Percentiles rank a stretch among this genome's conserved stretches.
phyloP scores from a whole-genome alignment of 2,329 filamentous ascomycete species.

The Pestalotiopsis sp. region DNA sequence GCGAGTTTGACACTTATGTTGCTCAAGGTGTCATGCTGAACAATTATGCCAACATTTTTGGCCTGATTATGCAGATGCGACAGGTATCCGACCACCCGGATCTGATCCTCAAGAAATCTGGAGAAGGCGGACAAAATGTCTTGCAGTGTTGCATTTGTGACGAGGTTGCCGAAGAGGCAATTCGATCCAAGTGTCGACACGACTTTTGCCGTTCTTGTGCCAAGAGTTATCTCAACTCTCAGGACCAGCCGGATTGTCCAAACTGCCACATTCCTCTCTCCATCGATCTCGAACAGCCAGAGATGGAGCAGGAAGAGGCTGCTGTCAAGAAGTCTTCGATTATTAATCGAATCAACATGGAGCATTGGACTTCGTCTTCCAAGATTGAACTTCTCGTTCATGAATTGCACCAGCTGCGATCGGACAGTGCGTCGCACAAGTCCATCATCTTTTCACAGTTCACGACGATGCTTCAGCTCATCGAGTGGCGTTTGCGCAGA shows the following conservation, averaged over 20 bases:
- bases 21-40: conserved; percentile 91
- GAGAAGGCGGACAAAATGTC: conserved; percentile 84
- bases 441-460: conserved; percentile 98
- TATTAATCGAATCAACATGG: conserved; percentile 98
- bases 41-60: conserved; percentile 99
- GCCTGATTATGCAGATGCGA: conserved; percentile 98
- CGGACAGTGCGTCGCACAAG: conserved; percentile 91
- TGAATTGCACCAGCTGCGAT: conserved; percentile 88
- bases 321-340: conserved; percentile 93
- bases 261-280: conserved; percentile 86
- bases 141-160: conserved; percentile 95
- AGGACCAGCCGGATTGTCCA: conserved; percentile 80
- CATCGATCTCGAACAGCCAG: conserved; percentile 93
- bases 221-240: conserved; percentile 78
- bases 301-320: conserved; percentile 88
- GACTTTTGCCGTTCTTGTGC: conserved; percentile 87
- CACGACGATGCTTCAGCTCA: conserved; percentile 94
- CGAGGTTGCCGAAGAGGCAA: conserved; percentile 91
- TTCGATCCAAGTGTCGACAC: conserved; percentile 89
- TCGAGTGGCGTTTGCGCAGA: conserved; percentile 93
- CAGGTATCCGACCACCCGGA: conserved; percentile 97
- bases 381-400: conserved; percentile 98
- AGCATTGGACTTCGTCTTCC: conserved; percentile 96
- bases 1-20: conserved; percentile 95
- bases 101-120: conserved; percentile 85